phyloP scores from a whole-genome alignment of 73 alveolate genomes.

The Loxodes magnus region DNA sequence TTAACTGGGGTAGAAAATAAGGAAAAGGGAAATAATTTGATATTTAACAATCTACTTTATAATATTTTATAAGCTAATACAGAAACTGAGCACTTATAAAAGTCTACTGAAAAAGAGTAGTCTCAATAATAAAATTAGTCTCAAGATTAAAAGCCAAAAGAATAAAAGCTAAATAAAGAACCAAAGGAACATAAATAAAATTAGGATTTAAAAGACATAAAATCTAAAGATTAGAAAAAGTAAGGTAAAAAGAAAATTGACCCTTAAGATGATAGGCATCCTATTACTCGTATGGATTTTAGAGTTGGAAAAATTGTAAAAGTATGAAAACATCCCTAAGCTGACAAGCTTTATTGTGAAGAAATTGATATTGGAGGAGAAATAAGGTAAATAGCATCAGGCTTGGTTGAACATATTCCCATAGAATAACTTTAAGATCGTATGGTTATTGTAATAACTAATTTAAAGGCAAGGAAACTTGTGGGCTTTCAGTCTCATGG shows the following conservation, averaged over 20 bases:
- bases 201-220: neutral
- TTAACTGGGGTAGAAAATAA: too few species aligned
- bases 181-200: neutral
- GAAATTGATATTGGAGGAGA: constrained; percentile 91
- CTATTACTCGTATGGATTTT: constrained; percentile 33
- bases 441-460: constrained; percentile 74
- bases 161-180: neutral
- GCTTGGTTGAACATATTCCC: constrained; percentile 70
- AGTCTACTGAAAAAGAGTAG: neutral
- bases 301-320: constrained; percentile 67
- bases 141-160: constrained; percentile 1
- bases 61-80: neutral
- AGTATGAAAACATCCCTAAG: constrained; percentile 52
- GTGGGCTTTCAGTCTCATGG: constrained; percentile 86
- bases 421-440: constrained; percentile 81
- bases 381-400: constrained; percentile 89
- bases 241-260: neutral
- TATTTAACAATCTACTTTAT: neutral
- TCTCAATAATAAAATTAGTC: neutral
- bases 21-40: neutral
- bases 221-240: neutral
- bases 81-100: constrained; percentile 5
- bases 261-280: neutral
- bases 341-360: constrained; percentile 83
- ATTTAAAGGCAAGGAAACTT: constrained; percentile 81